phyloP scores from a whole-genome alignment of 768 basidiomycete species.

The Termitomyces eurrhizus region DNA sequence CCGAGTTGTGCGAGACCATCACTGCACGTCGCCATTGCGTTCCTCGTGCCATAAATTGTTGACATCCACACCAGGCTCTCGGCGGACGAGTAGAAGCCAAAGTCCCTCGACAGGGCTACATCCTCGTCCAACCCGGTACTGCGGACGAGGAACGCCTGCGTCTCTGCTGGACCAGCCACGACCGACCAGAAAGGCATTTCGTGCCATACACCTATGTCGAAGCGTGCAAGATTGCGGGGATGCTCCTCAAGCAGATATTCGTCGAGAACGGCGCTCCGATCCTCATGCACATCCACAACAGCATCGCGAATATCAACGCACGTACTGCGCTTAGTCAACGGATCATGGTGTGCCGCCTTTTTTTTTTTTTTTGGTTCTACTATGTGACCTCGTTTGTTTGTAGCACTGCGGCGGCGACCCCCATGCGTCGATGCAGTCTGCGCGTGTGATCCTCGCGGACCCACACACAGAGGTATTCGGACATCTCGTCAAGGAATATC shows the following conservation, averaged over 20 bases:
- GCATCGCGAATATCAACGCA: constrained; percentile 76
- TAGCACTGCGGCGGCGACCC: constrained; percentile 73
- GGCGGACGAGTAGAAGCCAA: constrained; percentile 78
- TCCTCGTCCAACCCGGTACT: constrained; percentile 66
- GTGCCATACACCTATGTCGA: constrained; percentile 82
- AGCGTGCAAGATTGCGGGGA: constrained; percentile 77
- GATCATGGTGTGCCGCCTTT: constrained; percentile 51
- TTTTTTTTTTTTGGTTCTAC: neutral
- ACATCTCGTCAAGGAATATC: constrained; percentile 68
- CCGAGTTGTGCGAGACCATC: constrained; percentile 71
- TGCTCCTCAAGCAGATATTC: constrained; percentile 74
- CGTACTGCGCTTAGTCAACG: constrained; percentile 61
- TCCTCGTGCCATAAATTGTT: neutral
- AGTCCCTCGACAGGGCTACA: constrained; percentile 72
- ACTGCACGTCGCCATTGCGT: constrained; percentile 39
- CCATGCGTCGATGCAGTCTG: constrained; percentile 62
- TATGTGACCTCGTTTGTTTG: too few relatives aligned
- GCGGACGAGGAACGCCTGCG: constrained; percentile 73
- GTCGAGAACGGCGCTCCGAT: constrained; percentile 61
- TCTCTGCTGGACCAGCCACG: constrained; percentile 63
- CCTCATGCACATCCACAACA: constrained; percentile 75
- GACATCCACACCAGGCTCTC: constrained; percentile 42
- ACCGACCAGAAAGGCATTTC: constrained; percentile 72
- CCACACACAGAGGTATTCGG: constrained; percentile 75
- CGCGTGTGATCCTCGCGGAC: constrained; percentile 76